Percentiles rank a stretch among this genome's conserved stretches.
phyloP scores from a whole-genome alignment of 768 basidiomycete genomes.

The Rhodotorula kratochvilovae region DNA sequence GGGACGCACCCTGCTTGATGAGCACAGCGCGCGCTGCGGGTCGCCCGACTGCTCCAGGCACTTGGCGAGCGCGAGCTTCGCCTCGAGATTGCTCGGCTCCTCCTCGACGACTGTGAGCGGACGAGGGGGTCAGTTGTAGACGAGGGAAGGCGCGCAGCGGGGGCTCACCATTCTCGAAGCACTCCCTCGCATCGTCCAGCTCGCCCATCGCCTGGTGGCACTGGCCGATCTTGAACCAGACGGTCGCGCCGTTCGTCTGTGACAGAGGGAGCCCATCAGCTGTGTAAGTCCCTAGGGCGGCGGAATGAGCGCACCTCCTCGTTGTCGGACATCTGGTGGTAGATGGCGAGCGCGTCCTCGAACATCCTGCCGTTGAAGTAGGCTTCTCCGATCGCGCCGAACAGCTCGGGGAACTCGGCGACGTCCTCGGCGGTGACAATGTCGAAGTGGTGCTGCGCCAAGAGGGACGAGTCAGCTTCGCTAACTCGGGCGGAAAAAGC shows the following conservation, averaged over 20 bases:
- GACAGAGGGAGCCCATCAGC: not conserved
- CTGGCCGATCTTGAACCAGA: slow-evolving; percentile 65
- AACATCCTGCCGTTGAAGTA: slow-evolving; percentile 72
- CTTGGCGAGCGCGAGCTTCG: slow-evolving; percentile 83
- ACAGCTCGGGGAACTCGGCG: slow-evolving; percentile 69
- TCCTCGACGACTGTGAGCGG: slow-evolving; percentile 60
- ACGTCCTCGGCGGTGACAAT: slow-evolving; percentile 68
- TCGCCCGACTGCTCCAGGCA: slow-evolving; percentile 80
- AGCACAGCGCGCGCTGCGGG: slow-evolving; percentile 70
- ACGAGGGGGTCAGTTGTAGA: not conserved
- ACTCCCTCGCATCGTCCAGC: slow-evolving; percentile 70
- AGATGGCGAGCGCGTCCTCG: slow-evolving; percentile 72
- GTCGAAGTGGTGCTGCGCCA: slow-evolving; percentile 73
- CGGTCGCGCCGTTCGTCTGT: slow-evolving; percentile 41
- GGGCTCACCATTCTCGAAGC: slow-evolving; percentile 65
- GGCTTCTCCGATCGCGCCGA: slow-evolving; percentile 78
- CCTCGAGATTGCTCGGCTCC: slow-evolving; percentile 71
- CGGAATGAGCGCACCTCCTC: slow-evolving; percentile 57
- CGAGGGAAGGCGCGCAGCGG: no score
- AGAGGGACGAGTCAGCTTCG: not conserved
- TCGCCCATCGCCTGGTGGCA: slow-evolving; percentile 75
- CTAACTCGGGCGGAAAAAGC: not conserved
- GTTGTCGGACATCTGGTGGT: slow-evolving; percentile 69
- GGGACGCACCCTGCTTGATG: slow-evolving; percentile 67
- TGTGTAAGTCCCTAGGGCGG: not conserved